A percentile compares a stretch with the other conserved stretches of the same genome.
phyloP scores from a whole-genome alignment of 345 rosid genomes.

The Gossypium herbaceum region DNA sequence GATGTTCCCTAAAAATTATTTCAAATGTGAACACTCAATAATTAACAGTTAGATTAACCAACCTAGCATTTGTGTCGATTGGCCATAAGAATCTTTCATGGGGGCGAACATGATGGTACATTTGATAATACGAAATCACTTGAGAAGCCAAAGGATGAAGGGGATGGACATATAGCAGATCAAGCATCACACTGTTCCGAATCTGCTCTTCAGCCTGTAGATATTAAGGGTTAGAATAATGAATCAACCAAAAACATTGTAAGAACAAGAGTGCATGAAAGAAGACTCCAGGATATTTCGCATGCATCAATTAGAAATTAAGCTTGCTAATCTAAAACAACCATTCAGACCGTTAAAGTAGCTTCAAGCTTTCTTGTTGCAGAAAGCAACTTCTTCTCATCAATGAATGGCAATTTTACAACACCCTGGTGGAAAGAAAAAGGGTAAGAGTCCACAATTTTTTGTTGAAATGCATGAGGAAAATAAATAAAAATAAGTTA shows the following conservation, averaged over 20 bases:
- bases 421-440: conserved; percentile 60
- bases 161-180: conserved; percentile 69
- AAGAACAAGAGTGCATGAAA: not conserved
- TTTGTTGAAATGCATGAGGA: not conserved
- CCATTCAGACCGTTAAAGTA: conserved; percentile 63
- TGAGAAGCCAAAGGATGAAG: conserved; percentile 62
- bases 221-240: conserved; percentile 11
- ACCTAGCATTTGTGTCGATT: conserved; percentile 71
- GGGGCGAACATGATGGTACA: conserved; percentile 24
- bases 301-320: not conserved
- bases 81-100: conserved; percentile 38
- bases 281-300: not conserved
- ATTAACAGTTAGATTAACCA: conserved; percentile 16
- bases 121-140: conserved; percentile 39
- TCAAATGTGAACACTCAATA: conserved; percentile 5
- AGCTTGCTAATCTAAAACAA: not conserved
- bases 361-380: conserved; percentile 84
- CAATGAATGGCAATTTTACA: conserved; percentile 92
- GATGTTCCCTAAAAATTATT: not conserved
- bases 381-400: conserved; percentile 65
- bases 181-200: conserved; percentile 86
- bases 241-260: not conserved
- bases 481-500: not conserved
- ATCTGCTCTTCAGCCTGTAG: conserved; percentile 68
- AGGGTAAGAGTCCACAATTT: conserved; percentile 14